Conservation (phyloP, 176 grass and related monocot species). For the Musa acuminata region DNA sequence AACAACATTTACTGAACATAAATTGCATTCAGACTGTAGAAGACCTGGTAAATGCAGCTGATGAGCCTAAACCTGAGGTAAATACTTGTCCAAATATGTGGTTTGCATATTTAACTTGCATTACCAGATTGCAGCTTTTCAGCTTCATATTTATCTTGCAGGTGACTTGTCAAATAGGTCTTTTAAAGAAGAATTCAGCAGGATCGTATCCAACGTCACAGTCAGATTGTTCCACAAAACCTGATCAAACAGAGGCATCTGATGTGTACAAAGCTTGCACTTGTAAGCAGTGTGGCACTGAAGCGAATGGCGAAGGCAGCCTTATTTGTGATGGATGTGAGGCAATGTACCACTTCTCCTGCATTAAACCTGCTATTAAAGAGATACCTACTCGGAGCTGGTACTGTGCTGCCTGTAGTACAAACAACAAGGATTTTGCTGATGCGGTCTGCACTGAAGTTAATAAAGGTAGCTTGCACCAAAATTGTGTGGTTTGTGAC, state of each 20-base stretch:
- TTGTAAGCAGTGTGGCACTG: slow-evolving; percentile 48
- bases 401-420: slow-evolving; percentile 47
- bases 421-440: slow-evolving; percentile 7
- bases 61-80: slow-evolving; percentile 28
- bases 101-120: not conserved
- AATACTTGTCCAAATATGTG: slow-evolving; percentile 18
- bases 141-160: slow-evolving; percentile 22
- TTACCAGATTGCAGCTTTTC: not conserved
- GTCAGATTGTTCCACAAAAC: slow-evolving; percentile 33
- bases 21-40: slow-evolving; percentile 32
- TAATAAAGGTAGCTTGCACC: slow-evolving; percentile 25
- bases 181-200: slow-evolving; percentile 26
- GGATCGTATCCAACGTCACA: slow-evolving; percentile 23
- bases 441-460: slow-evolving; percentile 8
- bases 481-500: slow-evolving; percentile 39
- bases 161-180: slow-evolving; percentile 23
- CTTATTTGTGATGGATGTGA: slow-evolving; percentile 55
- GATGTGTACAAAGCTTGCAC: slow-evolving; percentile 17
- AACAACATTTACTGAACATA: slow-evolving; percentile 19
- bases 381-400: slow-evolving; percentile 41
- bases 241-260: slow-evolving; percentile 26
- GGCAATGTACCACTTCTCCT: slow-evolving; percentile 48
- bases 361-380: slow-evolving; percentile 37
- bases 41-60: slow-evolving; percentile 16
- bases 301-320: slow-evolving; percentile 29